These are phyloP conservation scores for Rutstroemia sp. DNA, from an alignment of 2,329 filamentous ascomycete genomes.

Conservation along the genomic window DNA sequence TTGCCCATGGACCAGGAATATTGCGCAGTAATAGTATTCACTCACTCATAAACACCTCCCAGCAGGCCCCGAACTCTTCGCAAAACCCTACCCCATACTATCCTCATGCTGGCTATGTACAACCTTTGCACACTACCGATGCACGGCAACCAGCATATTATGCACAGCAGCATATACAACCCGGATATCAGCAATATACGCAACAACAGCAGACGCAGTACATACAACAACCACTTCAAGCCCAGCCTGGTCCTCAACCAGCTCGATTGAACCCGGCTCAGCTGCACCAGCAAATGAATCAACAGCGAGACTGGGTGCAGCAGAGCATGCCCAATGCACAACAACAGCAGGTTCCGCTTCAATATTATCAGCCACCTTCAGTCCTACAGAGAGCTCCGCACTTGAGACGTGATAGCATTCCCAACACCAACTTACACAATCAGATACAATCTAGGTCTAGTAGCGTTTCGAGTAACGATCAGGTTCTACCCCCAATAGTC, in stretches of 20 bases:
- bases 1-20: slow-evolving; percentile 5
- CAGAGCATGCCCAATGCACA: background rate
- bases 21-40: slow-evolving; percentile 10
- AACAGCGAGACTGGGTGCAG: background rate
- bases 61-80: background rate
- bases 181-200: slow-evolving; percentile 4
- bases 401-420: slow-evolving; percentile 9
- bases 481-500: background rate
- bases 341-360: background rate
- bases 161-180: background rate
- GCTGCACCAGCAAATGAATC: background rate
- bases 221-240: slow-evolving; percentile 4
- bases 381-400: slow-evolving; percentile 13
- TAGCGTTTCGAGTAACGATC: slow-evolving; percentile 1
- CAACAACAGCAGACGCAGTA: slow-evolving; percentile 13
- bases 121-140: background rate
- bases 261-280: slow-evolving; percentile 3
- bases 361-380: slow-evolving; percentile 11
- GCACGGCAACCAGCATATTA: background rate
- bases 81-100: background rate
- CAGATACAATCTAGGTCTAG: slow-evolving; percentile 8
- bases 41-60: background rate
- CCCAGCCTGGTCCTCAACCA: slow-evolving; percentile 4
- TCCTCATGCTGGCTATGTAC: background rate
- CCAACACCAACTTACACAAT: slow-evolving; percentile 4